Conservation (phyloP, 1,284 basidiomycete species). For the Lentinus polychrous region DNA sequence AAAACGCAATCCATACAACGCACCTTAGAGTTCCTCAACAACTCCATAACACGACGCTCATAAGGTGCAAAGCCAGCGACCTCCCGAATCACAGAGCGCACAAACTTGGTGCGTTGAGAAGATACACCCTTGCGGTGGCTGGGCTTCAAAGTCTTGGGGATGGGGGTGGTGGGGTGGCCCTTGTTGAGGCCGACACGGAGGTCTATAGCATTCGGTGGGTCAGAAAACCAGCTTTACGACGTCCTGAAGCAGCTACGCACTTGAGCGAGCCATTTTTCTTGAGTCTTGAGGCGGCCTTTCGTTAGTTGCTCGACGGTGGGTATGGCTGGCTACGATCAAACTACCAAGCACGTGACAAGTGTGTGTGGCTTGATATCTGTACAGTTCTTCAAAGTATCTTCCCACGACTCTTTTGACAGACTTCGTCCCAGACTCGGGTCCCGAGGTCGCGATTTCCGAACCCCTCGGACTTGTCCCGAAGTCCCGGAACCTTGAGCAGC, state of each 20-base stretch:
- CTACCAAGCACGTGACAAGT: slow-evolving; percentile 18
- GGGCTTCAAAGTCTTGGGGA: slow-evolving; percentile 75
- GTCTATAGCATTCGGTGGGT: slow-evolving; percentile 45
- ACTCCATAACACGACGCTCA: slow-evolving; percentile 97
- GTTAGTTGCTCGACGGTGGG: slow-evolving; percentile 16
- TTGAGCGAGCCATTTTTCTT: slow-evolving; percentile 67
- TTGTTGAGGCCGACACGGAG: slow-evolving; percentile 88
- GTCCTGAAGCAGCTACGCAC: slow-evolving; percentile 32
- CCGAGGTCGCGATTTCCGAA: too few relatives aligned
- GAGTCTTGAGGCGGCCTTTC: slow-evolving; percentile 49
- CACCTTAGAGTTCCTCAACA: slow-evolving; percentile 98
- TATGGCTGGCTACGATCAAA: slow-evolving; percentile 9
- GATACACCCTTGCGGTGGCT: slow-evolving; percentile 90
- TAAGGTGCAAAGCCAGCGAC: slow-evolving; percentile 98
- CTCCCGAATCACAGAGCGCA: slow-evolving; percentile 88
- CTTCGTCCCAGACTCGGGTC: not conserved
- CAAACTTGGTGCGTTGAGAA: slow-evolving; percentile 84
- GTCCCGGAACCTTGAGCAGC: too few relatives aligned
- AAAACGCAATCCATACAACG: slow-evolving; percentile 20
- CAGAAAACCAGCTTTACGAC: not conserved
- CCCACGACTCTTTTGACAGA: slow-evolving; percentile 23
- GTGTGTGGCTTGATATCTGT: slow-evolving; percentile 35
- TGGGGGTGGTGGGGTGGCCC: slow-evolving; percentile 88
- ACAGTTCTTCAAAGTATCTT: slow-evolving; percentile 28
- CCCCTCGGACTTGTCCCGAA: too few relatives aligned